Percentiles rank a stretch among this genome's conserved stretches.
phyloP scores from a whole-genome alignment of 306 rosid genomes.

The Canavalia ensiformis region DNA sequence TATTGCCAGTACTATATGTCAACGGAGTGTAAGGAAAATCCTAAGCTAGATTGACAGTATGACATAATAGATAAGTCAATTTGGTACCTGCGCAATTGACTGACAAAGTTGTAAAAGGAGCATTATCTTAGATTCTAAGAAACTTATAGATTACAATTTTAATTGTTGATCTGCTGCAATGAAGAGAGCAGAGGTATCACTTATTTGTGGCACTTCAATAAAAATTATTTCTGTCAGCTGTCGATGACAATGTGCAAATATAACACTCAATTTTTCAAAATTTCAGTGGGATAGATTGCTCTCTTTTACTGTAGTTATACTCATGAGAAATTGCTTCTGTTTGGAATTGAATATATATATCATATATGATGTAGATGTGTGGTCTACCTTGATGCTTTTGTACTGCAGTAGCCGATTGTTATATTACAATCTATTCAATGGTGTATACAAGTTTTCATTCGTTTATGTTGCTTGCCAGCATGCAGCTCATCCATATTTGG shows the following conservation, averaged over 20 bases:
- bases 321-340: slow-evolving; percentile 28
- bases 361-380: slow-evolving; percentile 30
- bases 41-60: neutral
- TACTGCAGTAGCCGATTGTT: slow-evolving; percentile 17
- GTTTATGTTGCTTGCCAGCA: slow-evolving; percentile 67
- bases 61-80: neutral
- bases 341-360: slow-evolving; percentile 24
- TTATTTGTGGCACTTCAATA: neutral
- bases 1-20: slow-evolving; percentile 5
- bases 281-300: neutral
- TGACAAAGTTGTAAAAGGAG: slow-evolving; percentile 35
- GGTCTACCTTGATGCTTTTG: slow-evolving; percentile 40
- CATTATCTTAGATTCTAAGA: neutral
- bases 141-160: slow-evolving; percentile 25
- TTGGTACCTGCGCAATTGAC: slow-evolving; percentile 25
- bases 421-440: slow-evolving; percentile 14
- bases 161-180: slow-evolving; percentile 26
- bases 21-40: slow-evolving; percentile 17
- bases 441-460: slow-evolving; percentile 31
- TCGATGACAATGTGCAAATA: slow-evolving; percentile 2
- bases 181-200: slow-evolving; percentile 22
- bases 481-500: slow-evolving; percentile 86
- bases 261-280: slow-evolving; percentile 12
- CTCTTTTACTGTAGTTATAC: slow-evolving; percentile 3
- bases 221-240: slow-evolving; percentile 28